Conservation (phyloP, 805 yeast genomes). For the Danielozyma ontarioensis region DNA sequence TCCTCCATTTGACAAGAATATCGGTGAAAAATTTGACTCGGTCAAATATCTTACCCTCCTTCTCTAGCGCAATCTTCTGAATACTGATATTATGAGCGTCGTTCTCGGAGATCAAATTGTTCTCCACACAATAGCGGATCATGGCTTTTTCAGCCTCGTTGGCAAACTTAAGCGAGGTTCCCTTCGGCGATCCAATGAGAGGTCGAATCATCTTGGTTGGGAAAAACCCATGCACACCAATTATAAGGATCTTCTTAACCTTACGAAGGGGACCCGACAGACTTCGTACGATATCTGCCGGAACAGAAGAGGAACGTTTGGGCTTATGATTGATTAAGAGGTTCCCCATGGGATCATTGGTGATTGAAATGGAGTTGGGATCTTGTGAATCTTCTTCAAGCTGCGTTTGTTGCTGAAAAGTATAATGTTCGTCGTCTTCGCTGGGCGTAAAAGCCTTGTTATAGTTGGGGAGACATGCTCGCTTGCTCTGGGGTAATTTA, state of each 20-base stretch:
- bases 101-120: conserved; percentile 28
- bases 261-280: conserved; percentile 2
- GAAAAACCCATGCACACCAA: conserved; percentile 96
- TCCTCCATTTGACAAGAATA: conserved; percentile 62
- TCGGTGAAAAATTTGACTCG: conserved; percentile 78
- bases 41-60: conserved; percentile 85
- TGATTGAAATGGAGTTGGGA: conserved; percentile 30
- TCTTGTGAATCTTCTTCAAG: conserved; percentile 23
- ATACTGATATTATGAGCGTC: conserved; percentile 40
- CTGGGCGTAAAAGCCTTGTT: conserved; percentile 21
- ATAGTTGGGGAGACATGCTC: conserved; percentile 37
- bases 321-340: conserved; percentile 29
- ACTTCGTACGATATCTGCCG: not conserved
- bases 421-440: conserved; percentile 6
- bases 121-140: conserved; percentile 50
- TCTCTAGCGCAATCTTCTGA: conserved; percentile 91
- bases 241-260: conserved; percentile 62
- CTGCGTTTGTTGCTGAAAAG: conserved; percentile 16
- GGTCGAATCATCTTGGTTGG: conserved; percentile 84
- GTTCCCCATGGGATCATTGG: conserved; percentile 38
- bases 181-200: conserved; percentile 91
- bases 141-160: conserved; percentile 83
- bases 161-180: conserved; percentile 87
- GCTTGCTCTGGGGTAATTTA: conserved; percentile 29
- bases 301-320: too few relatives aligned